Conservation (phyloP, 2,329 filamentous ascomycete genomes). For the Fusarium pseudonygamai region DNA sequence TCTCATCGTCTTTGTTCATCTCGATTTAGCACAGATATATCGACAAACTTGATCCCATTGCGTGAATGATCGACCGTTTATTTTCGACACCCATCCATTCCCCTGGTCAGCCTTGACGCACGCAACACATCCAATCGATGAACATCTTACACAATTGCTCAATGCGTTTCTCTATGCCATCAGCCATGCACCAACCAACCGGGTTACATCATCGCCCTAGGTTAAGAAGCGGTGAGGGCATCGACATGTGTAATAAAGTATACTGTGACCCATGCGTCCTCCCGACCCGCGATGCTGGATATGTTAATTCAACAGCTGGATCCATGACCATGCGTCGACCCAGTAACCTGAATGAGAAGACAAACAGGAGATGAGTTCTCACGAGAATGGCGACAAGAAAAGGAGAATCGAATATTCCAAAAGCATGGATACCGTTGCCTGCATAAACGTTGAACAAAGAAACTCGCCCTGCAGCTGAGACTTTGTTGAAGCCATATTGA, state of each 20-base stretch:
- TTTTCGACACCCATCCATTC: conserved; percentile 10
- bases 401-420: neutral
- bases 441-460: conserved; percentile 18
- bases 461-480: conserved; percentile 19
- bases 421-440: conserved; percentile 15
- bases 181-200: conserved; percentile 35
- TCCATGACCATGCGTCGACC: conserved; percentile 36
- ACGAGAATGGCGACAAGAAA: conserved; percentile 16
- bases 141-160: conserved; percentile 33
- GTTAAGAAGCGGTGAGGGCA: conserved; percentile 43
- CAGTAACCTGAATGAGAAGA: conserved; percentile 34
- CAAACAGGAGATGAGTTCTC: conserved; percentile 16
- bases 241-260: conserved; percentile 23
- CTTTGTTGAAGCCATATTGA: conserved; percentile 6
- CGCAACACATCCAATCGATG: conserved; percentile 18
- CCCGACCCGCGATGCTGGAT: conserved; percentile 27
- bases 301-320: conserved; percentile 27
- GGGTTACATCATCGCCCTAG: conserved; percentile 40
- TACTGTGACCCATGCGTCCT: conserved; percentile 26
- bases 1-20: conserved; percentile 24
- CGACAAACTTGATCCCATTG: conserved; percentile 8
- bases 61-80: conserved; percentile 30
- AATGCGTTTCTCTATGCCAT: conserved; percentile 20
- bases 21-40: conserved; percentile 13
- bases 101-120: conserved; percentile 23